Conservation (phyloP, 345 rosid genomes). For the Populus davidiana region DNA sequence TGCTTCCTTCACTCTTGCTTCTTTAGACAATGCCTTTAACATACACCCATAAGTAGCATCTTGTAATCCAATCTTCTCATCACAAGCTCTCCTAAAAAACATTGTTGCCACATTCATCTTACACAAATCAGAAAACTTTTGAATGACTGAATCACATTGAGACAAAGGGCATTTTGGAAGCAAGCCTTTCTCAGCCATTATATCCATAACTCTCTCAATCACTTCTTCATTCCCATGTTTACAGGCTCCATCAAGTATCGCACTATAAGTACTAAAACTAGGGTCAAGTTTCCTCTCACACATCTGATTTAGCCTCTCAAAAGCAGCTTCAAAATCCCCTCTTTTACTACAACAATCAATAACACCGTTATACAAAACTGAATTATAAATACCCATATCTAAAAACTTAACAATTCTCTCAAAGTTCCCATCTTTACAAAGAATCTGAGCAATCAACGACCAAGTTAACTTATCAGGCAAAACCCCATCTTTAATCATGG, state of each 20-base stretch:
- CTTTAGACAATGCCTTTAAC: slow-evolving; percentile 44
- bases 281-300: slow-evolving; percentile 35
- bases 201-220: slow-evolving; percentile 36
- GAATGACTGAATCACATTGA: slow-evolving; percentile 35
- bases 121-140: slow-evolving; percentile 56
- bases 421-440: slow-evolving; percentile 45
- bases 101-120: slow-evolving; percentile 52
- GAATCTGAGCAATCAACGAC: slow-evolving; percentile 49
- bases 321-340: slow-evolving; percentile 46
- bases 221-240: slow-evolving; percentile 37
- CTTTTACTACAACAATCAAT: slow-evolving; percentile 46
- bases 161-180: slow-evolving; percentile 18
- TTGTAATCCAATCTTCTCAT: slow-evolving; percentile 29
- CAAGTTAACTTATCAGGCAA: slow-evolving; percentile 44
- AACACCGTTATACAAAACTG: slow-evolving; percentile 48
- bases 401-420: slow-evolving; percentile 42
- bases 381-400: slow-evolving; percentile 45
- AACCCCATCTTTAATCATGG: slow-evolving; percentile 45
- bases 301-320: slow-evolving; percentile 53
- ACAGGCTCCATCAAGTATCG: slow-evolving; percentile 69
- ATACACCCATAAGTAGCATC: slow-evolving; percentile 50
- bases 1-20: slow-evolving; percentile 51
- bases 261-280: slow-evolving; percentile 46
- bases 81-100: slow-evolving; percentile 48
- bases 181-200: slow-evolving; percentile 45